Conservation (phyloP, 257 asterid genomes). For the Ehretia macrophylla region DNA sequence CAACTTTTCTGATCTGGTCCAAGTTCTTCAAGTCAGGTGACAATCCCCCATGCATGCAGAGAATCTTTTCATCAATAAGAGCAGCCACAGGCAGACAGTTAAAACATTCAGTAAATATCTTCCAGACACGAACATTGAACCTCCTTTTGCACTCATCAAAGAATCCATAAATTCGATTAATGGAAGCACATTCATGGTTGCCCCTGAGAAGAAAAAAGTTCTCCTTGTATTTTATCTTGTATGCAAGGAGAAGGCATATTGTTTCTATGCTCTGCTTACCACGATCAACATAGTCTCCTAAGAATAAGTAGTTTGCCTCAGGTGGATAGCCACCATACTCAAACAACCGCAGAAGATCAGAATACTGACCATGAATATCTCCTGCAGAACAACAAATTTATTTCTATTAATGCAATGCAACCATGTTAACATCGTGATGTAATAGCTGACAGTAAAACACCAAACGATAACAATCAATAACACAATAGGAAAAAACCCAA, state of each 20-base stretch:
- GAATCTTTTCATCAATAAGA: slow-evolving; percentile 25
- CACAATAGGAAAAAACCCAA: no score
- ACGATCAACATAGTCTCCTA: slow-evolving; percentile 35
- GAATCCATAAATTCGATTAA: slow-evolving; percentile 31
- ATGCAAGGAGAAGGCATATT: slow-evolving; percentile 30
- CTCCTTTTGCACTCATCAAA: slow-evolving; percentile 32
- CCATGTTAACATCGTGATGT: no score
- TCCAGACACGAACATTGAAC: slow-evolving; percentile 30
- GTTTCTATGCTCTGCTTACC: slow-evolving; percentile 35
- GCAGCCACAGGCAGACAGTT: slow-evolving; percentile 29
- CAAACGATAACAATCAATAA: no score
- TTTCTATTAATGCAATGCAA: no score
- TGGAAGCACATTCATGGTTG: slow-evolving; percentile 32
- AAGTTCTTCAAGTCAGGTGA: slow-evolving; percentile 27
- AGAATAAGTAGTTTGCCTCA: slow-evolving; percentile 26
- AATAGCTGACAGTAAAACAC: no score
- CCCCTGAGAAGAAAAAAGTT: slow-evolving; percentile 28
- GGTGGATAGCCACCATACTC: slow-evolving; percentile 36
- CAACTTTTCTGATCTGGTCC: slow-evolving; percentile 29
- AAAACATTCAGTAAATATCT: slow-evolving; percentile 27
- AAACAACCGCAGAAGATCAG: slow-evolving; percentile 31
- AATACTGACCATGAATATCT: slow-evolving; percentile 32
- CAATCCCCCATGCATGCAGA: slow-evolving; percentile 29
- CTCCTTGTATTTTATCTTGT: slow-evolving; percentile 30
- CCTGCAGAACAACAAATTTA: slow-evolving; percentile 12